Conservation (phyloP, 805 yeast genomes). For the Scheffersomyces stipitis region DNA sequence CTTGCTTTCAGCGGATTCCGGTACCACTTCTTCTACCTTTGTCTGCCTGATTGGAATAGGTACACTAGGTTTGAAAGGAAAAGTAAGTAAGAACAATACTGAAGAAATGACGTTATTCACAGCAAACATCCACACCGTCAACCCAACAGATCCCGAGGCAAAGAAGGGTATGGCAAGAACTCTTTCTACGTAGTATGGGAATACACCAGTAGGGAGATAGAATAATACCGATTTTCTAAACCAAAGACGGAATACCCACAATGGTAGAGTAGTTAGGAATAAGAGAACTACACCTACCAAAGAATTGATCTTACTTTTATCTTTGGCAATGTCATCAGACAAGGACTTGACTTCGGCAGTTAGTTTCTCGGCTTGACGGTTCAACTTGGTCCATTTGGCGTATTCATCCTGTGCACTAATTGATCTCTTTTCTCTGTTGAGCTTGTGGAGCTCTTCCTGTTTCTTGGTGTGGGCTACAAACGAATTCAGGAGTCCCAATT, state of each 20-base stretch:
- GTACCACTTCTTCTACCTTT: constrained; percentile 12
- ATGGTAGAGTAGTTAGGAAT: constrained; percentile 44
- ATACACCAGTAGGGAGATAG: constrained; percentile 54
- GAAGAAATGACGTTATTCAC: constrained; percentile 28
- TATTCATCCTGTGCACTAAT: constrained; percentile 91
- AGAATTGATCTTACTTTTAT: constrained; percentile 34
- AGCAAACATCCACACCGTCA: constrained; percentile 55
- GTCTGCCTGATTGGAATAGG: constrained; percentile 2
- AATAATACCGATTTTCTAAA: constrained; percentile 56
- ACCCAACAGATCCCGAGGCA: constrained; percentile 61
- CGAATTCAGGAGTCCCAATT: constrained; percentile 28
- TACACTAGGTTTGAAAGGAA: constrained; percentile 8
- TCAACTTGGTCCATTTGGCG: constrained; percentile 93
- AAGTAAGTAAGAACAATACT: constrained; percentile 12
- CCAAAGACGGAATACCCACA: constrained; percentile 49
- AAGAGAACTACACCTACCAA: constrained; percentile 34
- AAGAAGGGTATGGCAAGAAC: constrained; percentile 63
- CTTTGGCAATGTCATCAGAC: constrained; percentile 36
- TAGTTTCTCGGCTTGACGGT: constrained; percentile 64
- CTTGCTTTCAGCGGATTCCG: constrained; percentile 1
- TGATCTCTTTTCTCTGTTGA: constrained; percentile 53
- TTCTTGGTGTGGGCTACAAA: constrained; percentile 22
- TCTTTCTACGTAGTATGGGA: constrained; percentile 59
- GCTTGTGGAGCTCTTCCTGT: constrained; percentile 44
- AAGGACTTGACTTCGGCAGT: constrained; percentile 49